Base-by-base conservation (phyloP, 306 rosid species). In the Dryas octopetala region DNA sequence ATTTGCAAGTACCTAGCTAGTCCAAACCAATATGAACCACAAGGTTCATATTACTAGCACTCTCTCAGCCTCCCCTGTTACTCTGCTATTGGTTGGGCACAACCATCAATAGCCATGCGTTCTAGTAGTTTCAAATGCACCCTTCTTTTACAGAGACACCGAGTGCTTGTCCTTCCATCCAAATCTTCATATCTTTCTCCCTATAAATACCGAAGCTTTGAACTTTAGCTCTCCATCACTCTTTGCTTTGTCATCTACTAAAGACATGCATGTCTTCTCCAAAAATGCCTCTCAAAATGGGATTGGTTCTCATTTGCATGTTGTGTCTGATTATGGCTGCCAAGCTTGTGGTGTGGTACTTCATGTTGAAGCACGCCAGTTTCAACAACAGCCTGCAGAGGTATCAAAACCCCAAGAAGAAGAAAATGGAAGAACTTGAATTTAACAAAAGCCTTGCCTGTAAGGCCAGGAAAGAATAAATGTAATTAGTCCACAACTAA, bases 401-500 rank as follows among this genome's bases (percentile, higher is more conserved):
- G 48, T 72, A 70, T 26, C 46, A 7, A 43, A 40, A 62, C 40
- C 16, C 15, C 1, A 13, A 9, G 28, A 38, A 53, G 72, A 53
- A 54, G 73, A 53, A 45, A 64, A 41, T 10, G 68, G 45, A 41
- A 48, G 19, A 13, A 5, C 4, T 7, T 79, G 82, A 91, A 91
- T 76, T 89, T 81, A 48, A 87, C 86, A 77, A 89, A 76, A 51
- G 97, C 97, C 76, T 81, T 81, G 49, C 92, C 97, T 91, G 79
- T 83, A 14, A 46, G 44, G 44, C 46, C 14, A 80, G 59, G 73
- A 75, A 59, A 26, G 46, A 79, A 75, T 64, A 76, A 61, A 78
- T 28, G 32, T 12, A 55, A 71, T 47, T 43, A 43, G 62, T 41
- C 75, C 51, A 55, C 10, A 4, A 71, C n/a, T 43, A 55, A 41